Conservation (phyloP, 768 basidiomycete species). For the Macrolepiota fuliginosa region DNA sequence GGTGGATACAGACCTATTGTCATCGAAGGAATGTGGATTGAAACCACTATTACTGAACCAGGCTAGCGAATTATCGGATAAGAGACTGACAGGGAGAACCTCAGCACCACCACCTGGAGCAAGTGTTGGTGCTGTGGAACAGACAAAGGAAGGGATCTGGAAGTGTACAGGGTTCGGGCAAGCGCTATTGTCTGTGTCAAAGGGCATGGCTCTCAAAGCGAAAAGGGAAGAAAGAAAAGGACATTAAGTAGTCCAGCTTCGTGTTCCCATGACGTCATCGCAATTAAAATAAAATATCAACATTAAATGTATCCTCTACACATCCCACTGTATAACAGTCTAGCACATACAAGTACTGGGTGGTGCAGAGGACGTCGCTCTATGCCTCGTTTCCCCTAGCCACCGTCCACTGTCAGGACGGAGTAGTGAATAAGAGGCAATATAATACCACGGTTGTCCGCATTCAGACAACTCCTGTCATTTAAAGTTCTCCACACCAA, state of each 20-base stretch:
- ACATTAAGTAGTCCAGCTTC: neutral
- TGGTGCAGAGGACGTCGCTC: neutral
- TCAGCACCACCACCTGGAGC: conserved; percentile 76
- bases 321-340: neutral
- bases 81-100: conserved; percentile 52
- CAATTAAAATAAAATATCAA: neutral
- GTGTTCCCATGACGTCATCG: conserved; percentile 11
- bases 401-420: conserved; percentile 53
- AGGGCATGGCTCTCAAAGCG: conserved; percentile 5
- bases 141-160: conserved; percentile 68
- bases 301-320: neutral
- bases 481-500: conserved; percentile 6
- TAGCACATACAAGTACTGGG: conserved; percentile 1
- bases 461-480: conserved; percentile 14
- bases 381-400: conserved; percentile 83
- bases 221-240: neutral
- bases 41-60: conserved; percentile 56
- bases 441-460: conserved; percentile 4
- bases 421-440: conserved; percentile 75
- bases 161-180: conserved; percentile 17
- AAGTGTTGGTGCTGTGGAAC: conserved; percentile 53
- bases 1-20: conserved; percentile 15
- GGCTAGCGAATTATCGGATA: conserved; percentile 24
- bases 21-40: conserved; percentile 13
- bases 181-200: conserved; percentile 11